A percentile compares a stretch with the other conserved stretches of the same genome.
phyloP scores from a whole-genome alignment of 192 early-diverging fungal species.

The Spizellomyces punctatus region DNA sequence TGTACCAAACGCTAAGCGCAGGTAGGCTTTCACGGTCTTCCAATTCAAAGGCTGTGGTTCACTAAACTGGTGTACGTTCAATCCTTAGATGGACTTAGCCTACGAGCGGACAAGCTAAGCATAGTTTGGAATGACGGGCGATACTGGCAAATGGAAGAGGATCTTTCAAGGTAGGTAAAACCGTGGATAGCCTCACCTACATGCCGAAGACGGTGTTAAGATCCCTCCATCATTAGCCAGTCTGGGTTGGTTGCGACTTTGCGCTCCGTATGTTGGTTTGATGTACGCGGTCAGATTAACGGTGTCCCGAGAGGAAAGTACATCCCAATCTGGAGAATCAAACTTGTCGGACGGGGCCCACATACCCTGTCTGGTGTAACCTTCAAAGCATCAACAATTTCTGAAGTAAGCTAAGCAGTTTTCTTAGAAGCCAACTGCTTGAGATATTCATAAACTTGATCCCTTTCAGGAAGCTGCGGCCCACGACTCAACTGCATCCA shows the following conservation, averaged over 20 bases:
- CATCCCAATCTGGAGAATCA: constrained; percentile 22
- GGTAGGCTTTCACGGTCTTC: not conserved
- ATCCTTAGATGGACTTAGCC: not conserved
- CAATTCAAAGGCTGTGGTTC: not conserved
- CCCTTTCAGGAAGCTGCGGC: not conserved
- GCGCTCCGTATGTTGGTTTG: constrained; percentile 20
- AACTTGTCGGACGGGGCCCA: not conserved
- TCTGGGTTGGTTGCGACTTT: constrained; percentile 15
- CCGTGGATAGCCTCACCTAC: not conserved
- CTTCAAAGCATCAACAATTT: not conserved
- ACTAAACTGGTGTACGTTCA: not conserved
- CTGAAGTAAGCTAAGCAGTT: not conserved
- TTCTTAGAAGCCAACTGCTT: not conserved
- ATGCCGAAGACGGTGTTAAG: not conserved
- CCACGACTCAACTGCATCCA: not conserved
- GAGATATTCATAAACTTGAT: not conserved
- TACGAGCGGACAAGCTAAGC: constrained; percentile 2
- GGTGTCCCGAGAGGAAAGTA: constrained; percentile 31
- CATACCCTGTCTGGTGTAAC: not conserved
- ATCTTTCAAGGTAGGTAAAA: not conserved
- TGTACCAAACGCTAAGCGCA: not conserved
- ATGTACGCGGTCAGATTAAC: constrained; percentile 8
- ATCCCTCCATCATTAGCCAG: not conserved
- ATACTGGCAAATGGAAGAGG: constrained; percentile 12
- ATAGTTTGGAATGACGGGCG: constrained; percentile 22